Percentiles rank a stretch among this genome's conserved stretches.
phyloP scores from a whole-genome alignment of 257 asterid species.

The Sherardia arvensis region DNA sequence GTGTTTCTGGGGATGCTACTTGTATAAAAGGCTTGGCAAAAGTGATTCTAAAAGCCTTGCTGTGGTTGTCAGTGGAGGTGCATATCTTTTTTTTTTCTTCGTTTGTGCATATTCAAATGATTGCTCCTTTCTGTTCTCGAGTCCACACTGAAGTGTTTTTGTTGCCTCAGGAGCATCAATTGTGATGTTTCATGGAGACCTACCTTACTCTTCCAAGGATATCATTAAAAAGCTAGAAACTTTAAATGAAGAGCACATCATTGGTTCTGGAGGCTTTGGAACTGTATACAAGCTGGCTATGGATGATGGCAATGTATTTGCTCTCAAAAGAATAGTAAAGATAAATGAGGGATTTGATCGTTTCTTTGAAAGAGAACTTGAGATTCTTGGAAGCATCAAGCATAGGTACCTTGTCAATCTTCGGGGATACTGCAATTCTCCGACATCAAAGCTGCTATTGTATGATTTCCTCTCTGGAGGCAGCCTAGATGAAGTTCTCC shows the following conservation, averaged over 20 bases:
- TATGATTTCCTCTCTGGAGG: slow-evolving; percentile 85
- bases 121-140: slow-evolving; percentile 7
- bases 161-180: slow-evolving; percentile 75
- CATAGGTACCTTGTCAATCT: slow-evolving; percentile 77
- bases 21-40: slow-evolving; percentile 78
- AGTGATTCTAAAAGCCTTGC: slow-evolving; percentile 64
- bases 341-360: slow-evolving; percentile 78
- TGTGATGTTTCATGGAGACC: slow-evolving; percentile 93
- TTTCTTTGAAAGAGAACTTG: slow-evolving; percentile 87
- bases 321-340: slow-evolving; percentile 76
- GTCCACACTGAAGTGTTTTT: slow-evolving; percentile 2
- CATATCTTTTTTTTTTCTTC: no score
- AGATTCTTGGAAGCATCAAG: slow-evolving; percentile 88
- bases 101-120: neutral
- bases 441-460: slow-evolving; percentile 63
- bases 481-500: slow-evolving; percentile 85
- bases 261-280: slow-evolving; percentile 92
- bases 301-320: slow-evolving; percentile 90
- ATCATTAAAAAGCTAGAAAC: slow-evolving; percentile 70
- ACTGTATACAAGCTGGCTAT: slow-evolving; percentile 84
- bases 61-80: slow-evolving; percentile 78
- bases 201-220: slow-evolving; percentile 89
- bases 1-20: slow-evolving; percentile 95
- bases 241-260: slow-evolving; percentile 72
- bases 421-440: slow-evolving; percentile 89